Evolutionary conservation across 1,284 basidiomycete genomes (phyloP), one percentile per base, ranked within the genome.

Genomic region (Bjerkandera adusta): DNA sequence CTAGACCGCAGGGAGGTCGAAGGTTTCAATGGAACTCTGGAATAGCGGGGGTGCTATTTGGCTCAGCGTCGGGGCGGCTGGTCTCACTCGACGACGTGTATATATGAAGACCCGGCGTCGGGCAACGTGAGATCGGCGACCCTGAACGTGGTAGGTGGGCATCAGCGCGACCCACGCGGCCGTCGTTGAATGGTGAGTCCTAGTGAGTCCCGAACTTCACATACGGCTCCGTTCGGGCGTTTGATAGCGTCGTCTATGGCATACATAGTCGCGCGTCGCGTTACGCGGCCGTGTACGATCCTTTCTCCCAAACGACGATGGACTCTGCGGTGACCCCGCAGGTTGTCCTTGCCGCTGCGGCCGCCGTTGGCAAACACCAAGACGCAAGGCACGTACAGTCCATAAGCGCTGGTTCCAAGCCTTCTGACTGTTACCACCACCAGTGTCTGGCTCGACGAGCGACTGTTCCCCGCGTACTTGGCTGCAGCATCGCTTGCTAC

Each of bases 401-500:
- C 21, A 18, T 13, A 12, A 36, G 27, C 39, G 39, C 39, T 29
- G 26, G n/a, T 16, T 12, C n/a, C n/a, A n/a, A 29, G 26, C 27
- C n/a, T 18, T 20, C 32, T 18, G 16, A 13, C n/a, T 21, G 34
- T 33, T 29, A 8, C 6, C 18, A 16, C 22, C 25, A 16, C 26
- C 39, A 59, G 54, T 20, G 18, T 57, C 18, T 62, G 56, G 58
- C 45, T 40, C 16, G 46, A 56, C 43, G 43, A 50, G n/a, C 51
- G 57, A 15, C 36, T 59, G 10, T 42, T 53, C 18, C 60, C 59
- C 11, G 54, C 50, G 2, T 59, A 61, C 43, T 45, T 55, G 13
- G 50, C 57, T 29, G 52, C 36, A 10, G 41, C 55, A 7, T 58
- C 58, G 7, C 44, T 48, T 10, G 18, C 51, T 13, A 6, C 37